These are phyloP conservation scores for Stagonosporopsis cucurbitacearum DNA, from an alignment of 2,329 filamentous ascomycete species.

Conservation along the genomic window DNA sequence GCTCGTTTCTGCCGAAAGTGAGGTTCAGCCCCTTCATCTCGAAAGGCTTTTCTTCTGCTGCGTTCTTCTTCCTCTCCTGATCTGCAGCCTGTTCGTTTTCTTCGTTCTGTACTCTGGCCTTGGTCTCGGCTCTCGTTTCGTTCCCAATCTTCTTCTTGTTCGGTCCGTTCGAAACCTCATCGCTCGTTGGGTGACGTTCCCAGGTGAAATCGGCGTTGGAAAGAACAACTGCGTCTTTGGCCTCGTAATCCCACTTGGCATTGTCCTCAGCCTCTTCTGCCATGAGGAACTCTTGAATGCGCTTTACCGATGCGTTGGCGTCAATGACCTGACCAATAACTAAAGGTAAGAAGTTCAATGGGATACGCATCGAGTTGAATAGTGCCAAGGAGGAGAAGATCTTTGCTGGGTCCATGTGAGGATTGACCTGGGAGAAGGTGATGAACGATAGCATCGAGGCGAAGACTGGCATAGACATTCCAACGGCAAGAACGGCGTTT, in stretches of 20 bases:
- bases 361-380: slow-evolving; percentile 90
- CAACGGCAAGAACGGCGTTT: slow-evolving; percentile 83
- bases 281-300: slow-evolving; percentile 86
- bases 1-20: slow-evolving; percentile 73
- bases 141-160: slow-evolving; percentile 56
- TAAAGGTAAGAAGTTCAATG: slow-evolving; percentile 85
- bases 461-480: slow-evolving; percentile 88
- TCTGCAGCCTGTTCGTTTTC: slow-evolving; percentile 52
- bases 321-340: slow-evolving; percentile 91
- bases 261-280: slow-evolving; percentile 85
- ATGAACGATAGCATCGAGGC: slow-evolving; percentile 96
- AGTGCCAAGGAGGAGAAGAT: slow-evolving; percentile 93
- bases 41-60: slow-evolving; percentile 69
- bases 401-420: slow-evolving; percentile 73
- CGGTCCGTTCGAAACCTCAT: slow-evolving; percentile 46
- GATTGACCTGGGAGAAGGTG: slow-evolving; percentile 70
- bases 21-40: slow-evolving; percentile 73
- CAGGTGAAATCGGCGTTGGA: slow-evolving; percentile 81
- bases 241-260: slow-evolving; percentile 61
- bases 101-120: slow-evolving; percentile 23
- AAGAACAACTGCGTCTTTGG: slow-evolving; percentile 69
- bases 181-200: slow-evolving; percentile 70
- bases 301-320: slow-evolving; percentile 81
- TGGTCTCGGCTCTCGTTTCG: slow-evolving; percentile 51
- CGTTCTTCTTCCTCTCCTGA: slow-evolving; percentile 27